Percentiles rank a stretch among this genome's conserved stretches.
These are phyloP conservation scores for Talaromyces nanjingensis DNA, from an alignment of 495 filamentous ascomycete genomes.

Conservation along the genomic window DNA sequence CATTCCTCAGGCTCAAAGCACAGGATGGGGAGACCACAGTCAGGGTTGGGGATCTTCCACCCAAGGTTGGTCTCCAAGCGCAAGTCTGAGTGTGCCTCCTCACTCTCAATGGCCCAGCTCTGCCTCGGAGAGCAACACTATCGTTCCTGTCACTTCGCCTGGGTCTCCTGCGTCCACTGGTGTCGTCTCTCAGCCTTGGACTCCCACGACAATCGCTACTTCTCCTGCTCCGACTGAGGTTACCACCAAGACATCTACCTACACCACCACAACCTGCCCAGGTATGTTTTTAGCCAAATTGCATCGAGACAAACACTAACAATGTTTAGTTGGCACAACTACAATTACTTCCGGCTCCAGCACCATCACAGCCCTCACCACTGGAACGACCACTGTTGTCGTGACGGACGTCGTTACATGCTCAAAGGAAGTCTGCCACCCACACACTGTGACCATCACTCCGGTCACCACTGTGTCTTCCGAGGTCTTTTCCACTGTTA, in stretches of 20 bases:
- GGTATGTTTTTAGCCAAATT: background rate
- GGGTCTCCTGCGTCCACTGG: background rate
- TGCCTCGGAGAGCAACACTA: background rate
- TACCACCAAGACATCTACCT: slow-evolving; percentile 8
- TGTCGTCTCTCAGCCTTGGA: background rate
- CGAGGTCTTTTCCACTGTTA: background rate
- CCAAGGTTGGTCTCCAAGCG: too few species aligned
- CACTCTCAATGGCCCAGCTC: background rate
- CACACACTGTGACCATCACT: background rate
- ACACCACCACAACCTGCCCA: slow-evolving; percentile 13
- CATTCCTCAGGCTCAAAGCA: background rate
- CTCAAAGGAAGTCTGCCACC: slow-evolving; percentile 3
- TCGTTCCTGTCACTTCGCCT: background rate
- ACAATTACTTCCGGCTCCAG: slow-evolving; percentile 2
- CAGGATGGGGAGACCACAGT: too few species aligned
- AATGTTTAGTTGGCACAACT: background rate
- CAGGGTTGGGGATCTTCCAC: too few species aligned
- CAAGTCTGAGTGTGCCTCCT: background rate
- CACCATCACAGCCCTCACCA: background rate
- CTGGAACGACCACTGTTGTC: slow-evolving; percentile 5
- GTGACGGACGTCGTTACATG: slow-evolving; percentile 2
- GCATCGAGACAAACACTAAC: background rate
- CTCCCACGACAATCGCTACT: background rate
- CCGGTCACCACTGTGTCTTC: background rate
- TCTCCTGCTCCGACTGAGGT: background rate